These are phyloP conservation scores for Aegilops bicornis DNA, from an alignment of 176 grass and related monocot genomes.

Conservation along the genomic window DNA sequence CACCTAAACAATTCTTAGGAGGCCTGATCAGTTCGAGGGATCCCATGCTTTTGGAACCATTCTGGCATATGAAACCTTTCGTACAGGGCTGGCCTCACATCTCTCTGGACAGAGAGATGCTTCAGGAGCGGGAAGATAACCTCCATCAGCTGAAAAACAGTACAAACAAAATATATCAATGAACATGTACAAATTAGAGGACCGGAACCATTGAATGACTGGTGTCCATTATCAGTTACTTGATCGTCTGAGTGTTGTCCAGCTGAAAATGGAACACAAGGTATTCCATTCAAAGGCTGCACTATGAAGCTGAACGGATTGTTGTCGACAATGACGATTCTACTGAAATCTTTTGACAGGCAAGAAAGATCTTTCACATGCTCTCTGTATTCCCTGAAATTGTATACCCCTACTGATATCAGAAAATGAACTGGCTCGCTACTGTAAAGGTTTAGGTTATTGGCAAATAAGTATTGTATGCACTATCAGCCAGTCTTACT, in stretches of 20 bases:
- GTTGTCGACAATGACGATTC: conserved; percentile 88
- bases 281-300: conserved; percentile 96
- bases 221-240: conserved; percentile 44
- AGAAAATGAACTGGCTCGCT: conserved; percentile 9
- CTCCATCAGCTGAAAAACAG: conserved; percentile 80
- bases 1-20: conserved; percentile 44
- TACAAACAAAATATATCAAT: conserved; percentile 7
- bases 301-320: conserved; percentile 98
- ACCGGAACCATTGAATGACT: not conserved
- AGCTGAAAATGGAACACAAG: conserved; percentile 95
- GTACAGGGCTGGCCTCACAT: conserved; percentile 77
- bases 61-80: conserved; percentile 99
- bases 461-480: not conserved
- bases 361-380: conserved; percentile 99
- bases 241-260: conserved; percentile 78
- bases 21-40: conserved; percentile 55
- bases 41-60: conserved; percentile 95
- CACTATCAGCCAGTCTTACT: not conserved
- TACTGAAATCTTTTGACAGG: conserved; percentile 70
- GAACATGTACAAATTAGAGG: not conserved
- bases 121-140: conserved; percentile 92
- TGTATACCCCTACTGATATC: not conserved
- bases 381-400: conserved; percentile 89
- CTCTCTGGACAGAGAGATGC: conserved; percentile 75
- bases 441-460: not conserved